A percentile compares a stretch with the other conserved stretches of the same genome.
phyloP scores from a whole-genome alignment of 805 yeast genomes.

The Metschnikowia sp. region DNA sequence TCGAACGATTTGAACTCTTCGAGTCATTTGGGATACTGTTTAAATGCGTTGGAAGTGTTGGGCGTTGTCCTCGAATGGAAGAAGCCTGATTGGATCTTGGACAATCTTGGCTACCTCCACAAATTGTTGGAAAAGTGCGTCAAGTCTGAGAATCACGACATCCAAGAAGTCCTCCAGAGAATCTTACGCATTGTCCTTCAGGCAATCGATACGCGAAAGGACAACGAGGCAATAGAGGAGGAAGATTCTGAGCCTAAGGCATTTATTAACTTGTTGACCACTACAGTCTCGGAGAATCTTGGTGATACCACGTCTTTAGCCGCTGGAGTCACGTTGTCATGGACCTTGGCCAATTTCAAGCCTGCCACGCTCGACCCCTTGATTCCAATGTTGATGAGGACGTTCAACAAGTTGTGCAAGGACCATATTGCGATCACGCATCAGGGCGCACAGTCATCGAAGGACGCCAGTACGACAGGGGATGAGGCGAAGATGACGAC shows the following conservation, averaged over 20 bases:
- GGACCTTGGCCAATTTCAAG: slow-evolving; percentile 73
- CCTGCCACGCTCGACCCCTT: slow-evolving; percentile 75
- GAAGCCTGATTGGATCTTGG: slow-evolving; percentile 71
- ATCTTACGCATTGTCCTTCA: slow-evolving; percentile 66
- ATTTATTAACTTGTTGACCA: slow-evolving; percentile 58
- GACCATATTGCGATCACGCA: slow-evolving; percentile 74
- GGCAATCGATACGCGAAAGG: slow-evolving; percentile 52
- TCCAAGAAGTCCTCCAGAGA: slow-evolving; percentile 79
- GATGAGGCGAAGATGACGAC: slow-evolving; percentile 80
- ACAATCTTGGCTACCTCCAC: slow-evolving; percentile 66
- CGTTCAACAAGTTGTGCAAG: slow-evolving; percentile 83
- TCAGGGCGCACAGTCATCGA: slow-evolving; percentile 35
- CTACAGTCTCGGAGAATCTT: slow-evolving; percentile 77
- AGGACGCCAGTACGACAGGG: slow-evolving; percentile 42
- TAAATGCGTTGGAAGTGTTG: slow-evolving; percentile 88
- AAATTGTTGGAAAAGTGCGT: slow-evolving; percentile 76
- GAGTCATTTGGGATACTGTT: slow-evolving; percentile 70
- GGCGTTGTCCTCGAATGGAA: slow-evolving; percentile 80
- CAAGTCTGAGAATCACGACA: slow-evolving; percentile 77
- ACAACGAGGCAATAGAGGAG: slow-evolving; percentile 40
- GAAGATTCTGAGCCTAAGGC: slow-evolving; percentile 59
- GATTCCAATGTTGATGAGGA: slow-evolving; percentile 75
- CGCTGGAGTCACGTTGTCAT: slow-evolving; percentile 79
- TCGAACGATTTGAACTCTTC: slow-evolving; percentile 71
- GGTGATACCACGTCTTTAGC: slow-evolving; percentile 72